phyloP scores from a whole-genome alignment of 208 protist genomes.

The Tritrichomonas foetus region DNA sequence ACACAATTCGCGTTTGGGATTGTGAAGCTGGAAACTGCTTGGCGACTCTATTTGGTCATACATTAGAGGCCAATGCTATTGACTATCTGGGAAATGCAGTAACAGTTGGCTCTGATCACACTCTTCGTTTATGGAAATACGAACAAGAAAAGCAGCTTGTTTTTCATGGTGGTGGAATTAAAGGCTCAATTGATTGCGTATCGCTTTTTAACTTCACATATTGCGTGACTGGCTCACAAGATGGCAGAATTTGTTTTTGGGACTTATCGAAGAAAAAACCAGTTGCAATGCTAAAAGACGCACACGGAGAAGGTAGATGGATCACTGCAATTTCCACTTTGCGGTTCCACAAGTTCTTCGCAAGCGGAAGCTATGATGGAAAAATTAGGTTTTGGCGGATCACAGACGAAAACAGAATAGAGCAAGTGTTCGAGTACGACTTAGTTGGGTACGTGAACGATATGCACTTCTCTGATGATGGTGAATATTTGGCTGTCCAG shows the following conservation, averaged over 20 bases:
- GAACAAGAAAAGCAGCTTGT: background rate
- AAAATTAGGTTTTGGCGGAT: background rate
- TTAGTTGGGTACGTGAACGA: background rate
- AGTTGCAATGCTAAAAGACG: background rate
- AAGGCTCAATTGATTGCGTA: background rate
- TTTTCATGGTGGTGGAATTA: background rate
- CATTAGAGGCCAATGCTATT: background rate
- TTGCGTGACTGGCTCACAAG: background rate
- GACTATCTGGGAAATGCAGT: background rate
- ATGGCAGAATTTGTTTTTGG: background rate
- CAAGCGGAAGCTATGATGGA: background rate
- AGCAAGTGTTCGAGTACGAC: background rate
- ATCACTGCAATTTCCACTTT: background rate
- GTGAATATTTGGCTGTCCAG: conserved; percentile 14
- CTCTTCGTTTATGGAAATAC: background rate
- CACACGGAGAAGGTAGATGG: background rate
- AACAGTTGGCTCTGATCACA: background rate
- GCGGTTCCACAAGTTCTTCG: background rate
- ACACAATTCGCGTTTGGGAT: background rate
- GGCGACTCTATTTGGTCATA: background rate
- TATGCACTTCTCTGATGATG: background rate
- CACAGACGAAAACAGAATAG: background rate
- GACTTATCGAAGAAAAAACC: conserved; percentile 8
- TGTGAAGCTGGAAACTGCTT: background rate
- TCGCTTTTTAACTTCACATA: background rate